Base-by-base conservation (phyloP, 371 early-diverging fungal species). In the Rhizopus delemar region DNA sequence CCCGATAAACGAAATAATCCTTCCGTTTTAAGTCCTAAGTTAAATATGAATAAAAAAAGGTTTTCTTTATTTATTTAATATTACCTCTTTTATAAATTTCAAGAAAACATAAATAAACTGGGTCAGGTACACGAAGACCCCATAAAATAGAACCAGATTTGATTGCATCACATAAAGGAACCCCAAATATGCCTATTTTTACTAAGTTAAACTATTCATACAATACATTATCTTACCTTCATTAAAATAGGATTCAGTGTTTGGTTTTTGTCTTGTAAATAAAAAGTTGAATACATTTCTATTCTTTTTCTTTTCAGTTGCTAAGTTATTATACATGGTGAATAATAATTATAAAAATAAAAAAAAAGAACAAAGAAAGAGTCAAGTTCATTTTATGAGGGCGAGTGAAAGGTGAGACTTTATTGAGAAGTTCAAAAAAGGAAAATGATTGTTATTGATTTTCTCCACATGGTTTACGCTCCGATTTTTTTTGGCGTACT, bases 1-100 rank as follows among this genome's bases (percentile, higher is more conserved):
- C 80, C 80, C 29, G 80, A 79, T 53, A 79, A 54, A 28, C 80
- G 74, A 63, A 79, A 79, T 28, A 79, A 51, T 2, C 71, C 71
- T 57, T 71, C 68, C 39, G 68, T 68, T 22, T 41, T 48, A 6
- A 71, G 53, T 6, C 71, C 71, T 64, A 28, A 29, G 13, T 51
- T 39, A 29, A 11, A 34, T 41, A 45, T 29, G 43, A 22, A 45
- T 57, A 33, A 31, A 43, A 39, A 38, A 43, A 39, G 34, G 22
- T 22, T 22, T 49, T 39, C 28, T 16, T 46, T 35, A 28, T 51
- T 13, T 16, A 28, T 13, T 8, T 43, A 11, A 43, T 43, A 43
- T 54, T 62, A 66, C 67, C 67, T 62, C 68, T 50, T 52, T 49
- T 59, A 41, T 41, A 52, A 3, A 67, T 67, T 33, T 67, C 68